A percentile compares a stretch with the other conserved stretches of the same genome.
phyloP scores from a whole-genome alignment of 1,284 basidiomycete genomes.

The Xerocomus cyaneibrunnescens region DNA sequence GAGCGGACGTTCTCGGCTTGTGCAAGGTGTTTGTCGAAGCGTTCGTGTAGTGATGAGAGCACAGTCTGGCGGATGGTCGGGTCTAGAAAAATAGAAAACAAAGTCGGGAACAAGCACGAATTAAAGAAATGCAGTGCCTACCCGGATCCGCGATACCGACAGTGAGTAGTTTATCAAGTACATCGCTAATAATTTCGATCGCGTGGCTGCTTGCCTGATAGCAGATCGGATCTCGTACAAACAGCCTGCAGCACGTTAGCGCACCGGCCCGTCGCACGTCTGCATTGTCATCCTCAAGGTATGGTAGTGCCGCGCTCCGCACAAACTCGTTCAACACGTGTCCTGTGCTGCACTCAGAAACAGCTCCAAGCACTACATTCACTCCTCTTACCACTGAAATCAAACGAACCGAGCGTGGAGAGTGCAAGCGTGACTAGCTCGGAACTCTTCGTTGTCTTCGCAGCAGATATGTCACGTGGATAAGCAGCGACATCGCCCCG shows the following conservation, averaged over 20 bases:
- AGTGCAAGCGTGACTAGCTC: conserved; percentile 87
- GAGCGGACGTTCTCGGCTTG: conserved; percentile 98
- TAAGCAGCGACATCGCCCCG: conserved; percentile 52
- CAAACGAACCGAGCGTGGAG: conserved; percentile 87
- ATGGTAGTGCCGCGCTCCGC: conserved; percentile 88
- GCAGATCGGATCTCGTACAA: conserved; percentile 95
- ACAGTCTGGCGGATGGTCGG: conserved; percentile 86
- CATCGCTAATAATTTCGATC: conserved; percentile 97
- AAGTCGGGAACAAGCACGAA: neutral
- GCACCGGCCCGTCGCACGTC: conserved; percentile 93
- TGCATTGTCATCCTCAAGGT: conserved; percentile 89
- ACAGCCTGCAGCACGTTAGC: conserved; percentile 88
- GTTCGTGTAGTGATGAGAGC: conserved; percentile 84
- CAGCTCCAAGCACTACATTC: neutral
- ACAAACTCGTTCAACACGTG: conserved; percentile 98
- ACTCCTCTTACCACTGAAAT: conserved; percentile 76
- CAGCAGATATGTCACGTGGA: conserved; percentile 55
- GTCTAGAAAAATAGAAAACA: conserved; percentile 46
- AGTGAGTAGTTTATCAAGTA: conserved; percentile 94
- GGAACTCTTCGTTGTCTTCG: conserved; percentile 56
- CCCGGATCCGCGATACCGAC: conserved; percentile 98
- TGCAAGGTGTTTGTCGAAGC: conserved; percentile 97
- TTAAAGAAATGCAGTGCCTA: conserved; percentile 32
- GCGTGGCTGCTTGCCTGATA: conserved; percentile 96
- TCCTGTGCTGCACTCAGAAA: conserved; percentile 44